Evolutionary conservation across 2,329 filamentous ascomycete genomes (phyloP), one percentile per base, ranked within the genome.

Genomic region (Pyrenochaeta sp.): DNA sequence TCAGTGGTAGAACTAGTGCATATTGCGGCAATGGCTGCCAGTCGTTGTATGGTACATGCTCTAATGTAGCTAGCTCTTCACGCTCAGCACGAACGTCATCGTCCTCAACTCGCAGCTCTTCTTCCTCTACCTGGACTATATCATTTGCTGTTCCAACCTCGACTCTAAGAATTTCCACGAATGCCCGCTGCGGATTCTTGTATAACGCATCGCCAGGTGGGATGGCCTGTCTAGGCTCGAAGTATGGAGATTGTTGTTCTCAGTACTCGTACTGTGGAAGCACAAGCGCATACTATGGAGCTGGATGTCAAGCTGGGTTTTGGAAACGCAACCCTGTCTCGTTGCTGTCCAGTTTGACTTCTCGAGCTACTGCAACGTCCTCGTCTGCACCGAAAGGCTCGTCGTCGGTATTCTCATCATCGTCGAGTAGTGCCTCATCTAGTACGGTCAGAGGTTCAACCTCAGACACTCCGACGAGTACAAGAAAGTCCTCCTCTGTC

Each of bases 221-320:
- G 9, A 51, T 45, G 48, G 45, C 48, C 5, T 51, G 48, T 31
- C 7, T 37, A 10, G 48, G 48, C 1, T 51, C 48, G 14, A 44
- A 45, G 15, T 54, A 40, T 2, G 54, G 54, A 4, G 11, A 53
- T 12, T 54, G 50, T 17, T 54, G 50, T 9, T 53, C 45, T 2
- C 45, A 49, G 12, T 53, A 44, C 6, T 54, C 51, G 9, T 54
- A 50, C 29, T 57, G 49, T 21, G 49, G 49, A 21, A 45, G 33
- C 15, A 37, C 39, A 6, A 37, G 32, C 7, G 45, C 45, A 31
- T 53, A 53, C 31, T 53, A 45, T 7, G 49, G 49, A 10, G 29
- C 32, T 1, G 49, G 49, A 17, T 47, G 45, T 10, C 45, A 47
- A 39, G 35, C 35, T 20, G 35, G 35, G 3, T 37, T 37, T n/a